Evolutionary conservation across 2,329 filamentous ascomycete species (phyloP), one percentile per base, ranked within the genome.

Genomic region (Acrodontium crateriforme): DNA sequence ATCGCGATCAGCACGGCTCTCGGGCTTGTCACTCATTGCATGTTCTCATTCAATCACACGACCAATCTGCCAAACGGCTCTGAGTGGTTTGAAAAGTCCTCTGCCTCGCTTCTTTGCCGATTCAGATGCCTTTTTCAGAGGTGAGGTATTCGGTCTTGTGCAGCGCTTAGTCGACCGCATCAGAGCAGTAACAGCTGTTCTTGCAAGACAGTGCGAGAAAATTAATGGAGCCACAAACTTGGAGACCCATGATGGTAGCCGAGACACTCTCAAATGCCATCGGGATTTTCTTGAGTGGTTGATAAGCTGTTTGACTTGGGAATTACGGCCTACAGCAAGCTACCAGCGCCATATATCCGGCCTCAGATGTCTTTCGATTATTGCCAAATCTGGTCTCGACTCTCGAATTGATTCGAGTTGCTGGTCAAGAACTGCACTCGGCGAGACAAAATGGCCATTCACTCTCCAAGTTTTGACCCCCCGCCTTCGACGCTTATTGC

Each of bases 331-430:
- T 2, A 85, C 78, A 1, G 74, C 81, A 10, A 89, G 85, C 8
- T 98, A 95, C 47, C 85, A 92, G 49, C 71, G 84, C 5, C 87
- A 93, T 41, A 79, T 85, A 25, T 80, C 79, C 2, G 74, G 82
- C 2, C 54, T 95, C 4, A 83, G 76, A 45, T 73, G 78, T 1
- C 55, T 87, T 16, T 61, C 60, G 1, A 64, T 77, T 28, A 58
- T 87, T n/a, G 54, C 84, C 5, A 69, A 69, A 33, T 71, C 78
- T 22, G 78, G 78, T 16, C 58, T 78, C n/a, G 77, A 78, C 36
- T 45, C 60, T 6, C 47, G 50, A 5, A 50, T 67, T 11, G 47
- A 53, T 3, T 31, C 42, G 6, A 32, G 46, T 2, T 38, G 47
- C 13, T 50, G 60, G 9, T 59, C 57, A 0, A 70, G 65, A 34